Conservation (phyloP, 306 rosid genomes). For the Glycyrrhiza uralensis region DNA sequence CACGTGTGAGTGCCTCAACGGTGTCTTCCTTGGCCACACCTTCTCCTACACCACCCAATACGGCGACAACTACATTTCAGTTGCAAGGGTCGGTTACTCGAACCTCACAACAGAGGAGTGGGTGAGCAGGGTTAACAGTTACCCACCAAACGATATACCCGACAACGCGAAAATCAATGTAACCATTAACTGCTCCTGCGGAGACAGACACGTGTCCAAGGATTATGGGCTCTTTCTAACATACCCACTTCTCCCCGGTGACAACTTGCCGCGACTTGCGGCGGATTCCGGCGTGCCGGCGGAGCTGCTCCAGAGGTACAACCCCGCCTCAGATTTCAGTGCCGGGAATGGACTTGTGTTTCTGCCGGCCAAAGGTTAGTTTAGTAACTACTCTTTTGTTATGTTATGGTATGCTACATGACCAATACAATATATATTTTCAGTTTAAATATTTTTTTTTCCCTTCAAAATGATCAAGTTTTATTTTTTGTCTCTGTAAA, state of each 20-base stretch:
- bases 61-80: constrained; percentile 19
- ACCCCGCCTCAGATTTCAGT: constrained; percentile 35
- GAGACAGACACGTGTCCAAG: constrained; percentile 45
- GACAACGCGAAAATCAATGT: constrained; percentile 31
- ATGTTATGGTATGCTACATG: too few species aligned
- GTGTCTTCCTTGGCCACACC: constrained; percentile 52
- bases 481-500: too few species aligned
- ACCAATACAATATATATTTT: too few species aligned
- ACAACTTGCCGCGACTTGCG: constrained; percentile 32
- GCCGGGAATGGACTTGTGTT: constrained; percentile 42
- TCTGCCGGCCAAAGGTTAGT: constrained; percentile 78
- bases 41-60: constrained; percentile 36
- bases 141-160: constrained; percentile 2
- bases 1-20: constrained; percentile 54
- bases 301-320: constrained; percentile 42
- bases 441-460: too few species aligned
- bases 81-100: constrained; percentile 34
- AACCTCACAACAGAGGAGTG: constrained; percentile 51
- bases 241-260: constrained; percentile 38
- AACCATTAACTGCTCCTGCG: constrained; percentile 68
- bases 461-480: too few species aligned
- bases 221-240: constrained; percentile 52
- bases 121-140: constrained; percentile 39
- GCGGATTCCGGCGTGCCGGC: constrained; percentile 36
- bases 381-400: neutral